Evolutionary conservation across 345 rosid species (phyloP).

Genomic region (Psidium friedrichsthalianum): DNA sequence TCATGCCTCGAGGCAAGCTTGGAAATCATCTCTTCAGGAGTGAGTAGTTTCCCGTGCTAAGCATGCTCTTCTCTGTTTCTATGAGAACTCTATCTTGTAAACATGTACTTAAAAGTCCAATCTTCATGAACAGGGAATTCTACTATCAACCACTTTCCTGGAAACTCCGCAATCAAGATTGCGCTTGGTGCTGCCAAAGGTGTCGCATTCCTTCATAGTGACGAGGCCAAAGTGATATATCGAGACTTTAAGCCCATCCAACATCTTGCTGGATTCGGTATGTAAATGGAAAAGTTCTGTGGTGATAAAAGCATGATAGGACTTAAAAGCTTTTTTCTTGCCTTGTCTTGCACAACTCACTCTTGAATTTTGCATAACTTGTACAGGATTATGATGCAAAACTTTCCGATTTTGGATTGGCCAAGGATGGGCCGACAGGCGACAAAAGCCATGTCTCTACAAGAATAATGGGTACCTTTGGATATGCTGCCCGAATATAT

Average conservation of each 20-base stretch:
- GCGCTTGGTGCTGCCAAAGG: constrained; percentile 97
- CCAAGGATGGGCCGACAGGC: constrained; percentile 43
- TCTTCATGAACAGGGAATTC: constrained; percentile 27
- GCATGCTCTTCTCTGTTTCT: background rate
- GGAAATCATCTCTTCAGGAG: constrained; percentile 87
- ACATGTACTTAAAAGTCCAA: constrained; percentile 1
- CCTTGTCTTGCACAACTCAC: background rate
- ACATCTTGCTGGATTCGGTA: constrained; percentile 76
- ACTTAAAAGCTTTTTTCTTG: background rate
- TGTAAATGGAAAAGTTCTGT: background rate
- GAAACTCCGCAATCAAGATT: constrained; percentile 63
- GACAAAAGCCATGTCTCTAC: constrained; percentile 40
- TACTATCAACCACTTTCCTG: constrained; percentile 72
- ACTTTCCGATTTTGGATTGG: constrained; percentile 45
- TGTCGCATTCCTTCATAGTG: constrained; percentile 82
- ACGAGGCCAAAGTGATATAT: constrained; percentile 73
- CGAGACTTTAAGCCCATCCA: constrained; percentile 83
- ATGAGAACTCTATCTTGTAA: background rate
- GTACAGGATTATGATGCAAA: constrained; percentile 29
- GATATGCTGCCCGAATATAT: constrained; percentile 46
- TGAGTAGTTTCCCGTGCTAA: constrained; percentile 3
- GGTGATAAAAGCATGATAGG: background rate
- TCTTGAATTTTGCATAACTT: background rate
- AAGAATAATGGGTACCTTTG: constrained; percentile 37
- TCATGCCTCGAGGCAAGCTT: constrained; percentile 93